phyloP scores from a whole-genome alignment of 2,329 filamentous ascomycete genomes.

The Phialocephala sp. region DNA sequence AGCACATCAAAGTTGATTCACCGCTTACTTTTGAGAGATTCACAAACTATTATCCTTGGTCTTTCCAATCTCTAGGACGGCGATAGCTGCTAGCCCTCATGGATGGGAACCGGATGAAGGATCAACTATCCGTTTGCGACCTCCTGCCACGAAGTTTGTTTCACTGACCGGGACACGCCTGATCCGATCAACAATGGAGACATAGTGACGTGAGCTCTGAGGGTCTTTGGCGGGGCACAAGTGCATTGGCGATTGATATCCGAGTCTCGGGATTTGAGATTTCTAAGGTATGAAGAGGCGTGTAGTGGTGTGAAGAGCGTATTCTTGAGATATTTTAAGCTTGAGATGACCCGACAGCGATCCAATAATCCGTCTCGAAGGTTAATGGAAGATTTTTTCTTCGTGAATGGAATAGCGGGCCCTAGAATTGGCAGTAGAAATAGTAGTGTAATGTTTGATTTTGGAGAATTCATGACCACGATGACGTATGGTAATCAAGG shows the following conservation, averaged over 20 bases:
- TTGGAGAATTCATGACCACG: too few relatives aligned
- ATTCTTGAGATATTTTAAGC: background rate
- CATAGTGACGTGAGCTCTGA: background rate
- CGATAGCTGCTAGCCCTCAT: too few relatives aligned
- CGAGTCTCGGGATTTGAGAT: background rate
- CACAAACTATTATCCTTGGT: too few relatives aligned
- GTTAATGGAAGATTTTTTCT: background rate
- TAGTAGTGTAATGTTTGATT: too few relatives aligned
- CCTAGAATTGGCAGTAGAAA: background rate
- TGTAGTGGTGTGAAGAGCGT: background rate
- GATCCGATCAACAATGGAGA: background rate
- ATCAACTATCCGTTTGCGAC: background rate
- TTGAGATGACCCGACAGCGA: slow-evolving; percentile 10
- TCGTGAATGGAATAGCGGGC: background rate
- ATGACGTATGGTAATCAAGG: too few relatives aligned
- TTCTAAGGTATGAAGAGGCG: background rate
- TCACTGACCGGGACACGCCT: slow-evolving; percentile 1
- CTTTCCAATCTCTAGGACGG: too few relatives aligned
- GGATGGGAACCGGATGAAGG: too few relatives aligned
- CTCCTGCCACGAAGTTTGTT: background rate
- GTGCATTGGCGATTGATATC: background rate
- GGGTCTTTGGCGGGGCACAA: background rate
- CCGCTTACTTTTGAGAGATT: background rate
- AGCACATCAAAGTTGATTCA: background rate
- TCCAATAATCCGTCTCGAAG: slow-evolving; percentile 5